Conservation (phyloP, 306 rosid species). For the Senna siamea region DNA sequence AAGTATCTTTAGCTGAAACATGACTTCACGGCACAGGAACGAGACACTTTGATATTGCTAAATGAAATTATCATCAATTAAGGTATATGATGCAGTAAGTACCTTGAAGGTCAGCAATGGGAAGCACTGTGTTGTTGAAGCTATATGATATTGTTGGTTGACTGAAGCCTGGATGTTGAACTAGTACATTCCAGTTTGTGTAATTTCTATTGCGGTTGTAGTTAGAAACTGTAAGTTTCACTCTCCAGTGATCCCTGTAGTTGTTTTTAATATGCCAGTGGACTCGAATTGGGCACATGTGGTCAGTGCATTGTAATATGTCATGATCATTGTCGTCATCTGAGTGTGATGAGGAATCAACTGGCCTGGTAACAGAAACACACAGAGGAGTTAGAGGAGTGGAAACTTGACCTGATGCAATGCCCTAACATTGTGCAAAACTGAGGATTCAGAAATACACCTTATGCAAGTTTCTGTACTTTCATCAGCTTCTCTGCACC, state of each 20-base stretch:
- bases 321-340: conserved; percentile 4
- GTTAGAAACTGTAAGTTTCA: conserved; percentile 81
- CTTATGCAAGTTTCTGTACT: conserved; percentile 52
- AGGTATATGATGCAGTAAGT: conserved; percentile 32
- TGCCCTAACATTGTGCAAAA: neutral
- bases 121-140: conserved; percentile 69
- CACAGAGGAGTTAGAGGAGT: conserved; percentile 17
- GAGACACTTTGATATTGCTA: neutral
- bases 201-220: conserved; percentile 58
- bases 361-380: conserved; percentile 44
- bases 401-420: conserved; percentile 1
- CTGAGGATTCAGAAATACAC: conserved; percentile 34
- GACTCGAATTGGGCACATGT: conserved; percentile 81
- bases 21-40: neutral
- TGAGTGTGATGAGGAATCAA: conserved; percentile 21
- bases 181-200: conserved; percentile 75
- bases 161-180: conserved; percentile 73
- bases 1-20: neutral
- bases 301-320: conserved; percentile 60
- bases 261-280: conserved; percentile 84
- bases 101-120: conserved; percentile 59
- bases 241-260: conserved; percentile 73
- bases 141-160: conserved; percentile 54
- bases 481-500: conserved; percentile 60
- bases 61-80: conserved; percentile 5